Conservation (phyloP, 768 basidiomycete genomes). For the Kwoniella bestiolae region DNA sequence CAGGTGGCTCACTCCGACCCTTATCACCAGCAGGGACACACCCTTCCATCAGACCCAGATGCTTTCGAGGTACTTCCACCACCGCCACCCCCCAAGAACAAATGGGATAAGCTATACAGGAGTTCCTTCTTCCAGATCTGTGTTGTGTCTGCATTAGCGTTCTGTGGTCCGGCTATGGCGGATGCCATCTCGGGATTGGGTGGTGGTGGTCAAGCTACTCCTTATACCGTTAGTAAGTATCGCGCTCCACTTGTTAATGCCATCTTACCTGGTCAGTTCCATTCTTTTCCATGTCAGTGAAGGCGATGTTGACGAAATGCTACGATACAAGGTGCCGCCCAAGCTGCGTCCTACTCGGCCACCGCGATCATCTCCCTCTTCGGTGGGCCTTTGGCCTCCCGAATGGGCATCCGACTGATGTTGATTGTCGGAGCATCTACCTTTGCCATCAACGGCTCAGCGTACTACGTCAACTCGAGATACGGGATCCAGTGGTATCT, state of each 20-base stretch:
- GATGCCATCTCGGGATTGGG: constrained; percentile 38
- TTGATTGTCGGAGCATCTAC: constrained; percentile 29
- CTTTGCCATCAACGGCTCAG: constrained; percentile 28
- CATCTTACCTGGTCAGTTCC: too few species aligned
- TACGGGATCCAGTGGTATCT: constrained; percentile 32
- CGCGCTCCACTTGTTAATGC: neutral
- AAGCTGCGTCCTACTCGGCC: constrained; percentile 12
- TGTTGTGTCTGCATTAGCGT: constrained; percentile 21
- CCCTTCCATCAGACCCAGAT: neutral
- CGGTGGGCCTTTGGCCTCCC: constrained; percentile 25
- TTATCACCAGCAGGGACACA: neutral
- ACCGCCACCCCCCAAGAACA: constrained; percentile 1
- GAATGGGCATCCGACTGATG: constrained; percentile 29
- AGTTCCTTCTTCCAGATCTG: constrained; percentile 22
- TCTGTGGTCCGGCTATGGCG: constrained; percentile 32
- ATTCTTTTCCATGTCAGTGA: neutral
- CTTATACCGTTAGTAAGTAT: constrained; percentile 27
- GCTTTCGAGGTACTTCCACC: constrained; percentile 10
- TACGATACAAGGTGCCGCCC: constrained; percentile 12
- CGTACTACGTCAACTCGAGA: constrained; percentile 28
- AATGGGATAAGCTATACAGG: constrained; percentile 14
- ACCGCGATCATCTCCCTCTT: constrained; percentile 24
- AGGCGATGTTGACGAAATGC: neutral
- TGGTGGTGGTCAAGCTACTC: constrained; percentile 36
- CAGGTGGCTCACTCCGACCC: neutral